These are phyloP conservation scores for Tolypocladium album DNA, from an alignment of 2,329 filamentous ascomycete species.

Conservation along the genomic window DNA sequence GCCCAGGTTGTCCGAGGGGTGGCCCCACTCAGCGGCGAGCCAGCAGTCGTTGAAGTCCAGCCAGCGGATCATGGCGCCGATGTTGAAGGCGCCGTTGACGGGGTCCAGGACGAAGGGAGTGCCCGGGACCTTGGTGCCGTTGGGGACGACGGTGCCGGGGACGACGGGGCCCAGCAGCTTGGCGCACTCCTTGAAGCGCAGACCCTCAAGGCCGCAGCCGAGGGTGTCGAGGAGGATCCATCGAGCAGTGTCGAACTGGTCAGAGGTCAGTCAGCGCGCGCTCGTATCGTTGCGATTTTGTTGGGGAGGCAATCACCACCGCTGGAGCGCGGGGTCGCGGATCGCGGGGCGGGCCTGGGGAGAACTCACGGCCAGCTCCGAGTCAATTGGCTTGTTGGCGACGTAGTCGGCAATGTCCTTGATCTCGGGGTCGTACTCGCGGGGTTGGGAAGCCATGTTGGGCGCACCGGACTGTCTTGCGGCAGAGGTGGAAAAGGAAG, in stretches of 20 bases:
- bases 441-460: constrained; percentile 36
- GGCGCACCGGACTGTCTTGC: constrained; percentile 37
- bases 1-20: constrained; percentile 95
- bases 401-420: constrained; percentile 92
- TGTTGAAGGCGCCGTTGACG: constrained; percentile 95
- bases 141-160: constrained; percentile 80
- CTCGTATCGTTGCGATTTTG: neutral
- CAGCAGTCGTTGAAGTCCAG: constrained; percentile 99
- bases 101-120: constrained; percentile 93
- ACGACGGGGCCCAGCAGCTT: constrained; percentile 92
- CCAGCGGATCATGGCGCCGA: constrained; percentile 97
- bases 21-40: constrained; percentile 97
- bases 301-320: neutral
- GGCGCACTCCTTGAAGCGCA: constrained; percentile 91
- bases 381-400: constrained; percentile 82
- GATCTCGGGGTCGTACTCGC: constrained; percentile 83
- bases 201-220: constrained; percentile 89
- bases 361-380: constrained; percentile 74
- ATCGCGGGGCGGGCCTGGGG: neutral
- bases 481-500: constrained; percentile 38
- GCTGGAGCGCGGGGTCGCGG: neutral
- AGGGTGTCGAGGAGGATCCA: constrained; percentile 96
- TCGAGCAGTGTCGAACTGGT: constrained; percentile 84
- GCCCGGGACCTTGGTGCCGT: constrained; percentile 82
- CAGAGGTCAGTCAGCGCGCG: neutral